Conservation (phyloP, 179 eudicot species). For the Heliamphora pulchella region DNA sequence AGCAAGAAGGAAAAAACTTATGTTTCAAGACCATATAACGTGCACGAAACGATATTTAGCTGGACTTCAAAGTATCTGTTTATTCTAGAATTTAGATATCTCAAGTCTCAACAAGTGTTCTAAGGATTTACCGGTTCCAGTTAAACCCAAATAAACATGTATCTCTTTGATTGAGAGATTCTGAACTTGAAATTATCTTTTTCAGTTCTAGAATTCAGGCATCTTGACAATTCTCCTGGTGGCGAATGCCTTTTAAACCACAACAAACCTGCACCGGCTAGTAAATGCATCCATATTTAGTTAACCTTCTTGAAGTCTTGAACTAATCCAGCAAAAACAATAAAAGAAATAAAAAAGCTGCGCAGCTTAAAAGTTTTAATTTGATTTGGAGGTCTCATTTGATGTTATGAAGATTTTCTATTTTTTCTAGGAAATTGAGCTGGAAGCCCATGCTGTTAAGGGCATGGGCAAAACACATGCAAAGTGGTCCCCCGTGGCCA, state of each 20-base stretch:
- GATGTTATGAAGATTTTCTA: not conserved
- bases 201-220: not conserved
- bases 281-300: not conserved
- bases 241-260: not conserved
- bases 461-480: conserved; percentile 93
- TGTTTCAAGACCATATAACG: no score
- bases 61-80: no score
- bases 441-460: conserved; percentile 93
- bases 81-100: no score
- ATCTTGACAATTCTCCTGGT: not conserved
- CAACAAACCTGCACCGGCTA: no score
- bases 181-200: not conserved
- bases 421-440: conserved; percentile 69
- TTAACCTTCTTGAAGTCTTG: not conserved
- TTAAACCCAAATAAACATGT: no score
- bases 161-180: not conserved
- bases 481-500: conserved; percentile 98
- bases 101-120: no score
- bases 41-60: no score
- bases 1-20: no score
- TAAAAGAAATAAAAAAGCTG: not conserved
- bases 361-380: not conserved
- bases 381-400: not conserved
- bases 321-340: not conserved
- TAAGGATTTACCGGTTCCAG: no score